A percentile compares a stretch with the other conserved stretches of the same genome.
Evolutionary conservation across 148 eudicot species (phyloP).

Genomic region (Diospyros kaki): DNA sequence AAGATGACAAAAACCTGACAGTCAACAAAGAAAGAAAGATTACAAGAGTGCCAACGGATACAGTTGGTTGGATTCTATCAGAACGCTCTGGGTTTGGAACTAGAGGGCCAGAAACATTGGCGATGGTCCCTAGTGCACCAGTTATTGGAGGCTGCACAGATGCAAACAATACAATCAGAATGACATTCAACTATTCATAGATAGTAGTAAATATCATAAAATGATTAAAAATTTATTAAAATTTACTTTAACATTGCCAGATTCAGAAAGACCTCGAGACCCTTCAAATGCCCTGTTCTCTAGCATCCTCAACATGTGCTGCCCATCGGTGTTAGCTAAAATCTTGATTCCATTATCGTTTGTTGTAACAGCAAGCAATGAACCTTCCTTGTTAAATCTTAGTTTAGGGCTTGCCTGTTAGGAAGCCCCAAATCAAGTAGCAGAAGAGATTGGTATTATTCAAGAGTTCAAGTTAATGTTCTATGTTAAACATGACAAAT

Average conservation of each 20-base stretch:
- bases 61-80: constrained; percentile 40
- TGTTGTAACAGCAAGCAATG: constrained; percentile 56
- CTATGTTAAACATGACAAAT: neutral
- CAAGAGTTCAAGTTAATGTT: constrained; percentile 4
- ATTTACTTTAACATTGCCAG: constrained; percentile 43
- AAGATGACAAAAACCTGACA: neutral
- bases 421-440: neutral
- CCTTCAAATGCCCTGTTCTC: constrained; percentile 49
- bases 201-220: neutral
- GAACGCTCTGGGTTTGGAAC: constrained; percentile 31
- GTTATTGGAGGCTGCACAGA: constrained; percentile 41
- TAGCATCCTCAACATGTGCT: constrained; percentile 47
- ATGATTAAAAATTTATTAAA: neutral
- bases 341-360: constrained; percentile 56
- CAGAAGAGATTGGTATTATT: constrained; percentile 6
- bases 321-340: constrained; percentile 58
- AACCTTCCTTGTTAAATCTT: constrained; percentile 64
- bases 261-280: constrained; percentile 41
- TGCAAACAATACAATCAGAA: constrained; percentile 7
- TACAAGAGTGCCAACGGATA: constrained; percentile 50
- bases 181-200: no score
- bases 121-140: constrained; percentile 35
- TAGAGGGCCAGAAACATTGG: constrained; percentile 32
- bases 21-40: neutral
- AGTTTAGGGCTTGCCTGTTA: constrained; percentile 61